Percentiles rank a stretch among this genome's conserved stretches.
Conservation (phyloP, 2,329 filamentous ascomycete species). For the Phaeosphaeria sp. region DNA sequence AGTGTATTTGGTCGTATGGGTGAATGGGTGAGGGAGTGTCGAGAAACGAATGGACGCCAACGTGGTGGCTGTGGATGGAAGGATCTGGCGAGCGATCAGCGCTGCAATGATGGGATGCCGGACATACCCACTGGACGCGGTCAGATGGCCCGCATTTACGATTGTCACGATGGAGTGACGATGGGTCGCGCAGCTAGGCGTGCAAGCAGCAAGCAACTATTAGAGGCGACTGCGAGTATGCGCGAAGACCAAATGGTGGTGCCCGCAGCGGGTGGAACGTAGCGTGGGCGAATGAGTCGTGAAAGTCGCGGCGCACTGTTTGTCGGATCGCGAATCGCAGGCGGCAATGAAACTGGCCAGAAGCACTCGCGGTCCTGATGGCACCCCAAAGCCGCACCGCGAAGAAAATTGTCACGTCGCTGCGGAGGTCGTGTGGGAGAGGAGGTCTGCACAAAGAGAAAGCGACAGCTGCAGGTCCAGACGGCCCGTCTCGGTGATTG, state of each 20-base stretch:
- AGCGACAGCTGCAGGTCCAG: slow-evolving; percentile 9
- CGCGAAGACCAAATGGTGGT: background rate
- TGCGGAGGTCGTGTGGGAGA: slow-evolving; percentile 33
- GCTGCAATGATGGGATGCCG: slow-evolving; percentile 21
- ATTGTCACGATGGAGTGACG: slow-evolving; percentile 7
- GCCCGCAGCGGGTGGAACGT: slow-evolving; percentile 24
- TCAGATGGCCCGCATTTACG: slow-evolving; percentile 45
- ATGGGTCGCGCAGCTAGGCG: slow-evolving; percentile 14
- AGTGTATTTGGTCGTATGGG: slow-evolving; percentile 10
- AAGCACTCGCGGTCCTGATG: slow-evolving; percentile 1
- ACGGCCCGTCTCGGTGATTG: slow-evolving; percentile 16
- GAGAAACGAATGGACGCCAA: slow-evolving; percentile 53
- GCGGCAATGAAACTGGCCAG: background rate
- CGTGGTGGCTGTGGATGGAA: slow-evolving; percentile 42
- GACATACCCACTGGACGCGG: slow-evolving; percentile 36
- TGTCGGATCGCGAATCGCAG: background rate
- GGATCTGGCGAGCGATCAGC: slow-evolving; percentile 37
- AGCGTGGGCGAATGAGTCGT: slow-evolving; percentile 22
- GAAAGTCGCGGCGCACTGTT: background rate
- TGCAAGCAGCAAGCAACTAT: slow-evolving; percentile 13
- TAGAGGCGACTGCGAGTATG: slow-evolving; percentile 15
- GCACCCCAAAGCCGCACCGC: slow-evolving; percentile 18
- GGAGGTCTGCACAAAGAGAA: slow-evolving; percentile 15
- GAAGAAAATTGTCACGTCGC: slow-evolving; percentile 37
- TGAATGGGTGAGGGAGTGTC: slow-evolving; percentile 38